Base-by-base conservation (phyloP, 1,139 yeast species). In the Magnusiomyces sp. region DNA sequence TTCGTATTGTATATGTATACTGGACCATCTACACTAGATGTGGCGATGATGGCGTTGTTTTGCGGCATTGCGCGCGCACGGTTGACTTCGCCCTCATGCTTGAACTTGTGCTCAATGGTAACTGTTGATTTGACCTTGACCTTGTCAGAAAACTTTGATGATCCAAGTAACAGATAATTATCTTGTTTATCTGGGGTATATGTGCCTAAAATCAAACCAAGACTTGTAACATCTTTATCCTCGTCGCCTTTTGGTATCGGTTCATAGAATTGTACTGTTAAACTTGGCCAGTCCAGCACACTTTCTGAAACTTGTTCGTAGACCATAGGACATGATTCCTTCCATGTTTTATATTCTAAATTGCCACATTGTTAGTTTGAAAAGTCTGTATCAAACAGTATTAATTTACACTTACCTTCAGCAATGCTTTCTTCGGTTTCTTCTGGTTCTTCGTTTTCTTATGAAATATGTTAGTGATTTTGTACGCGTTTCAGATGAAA, bases 31-130 rank as follows among this genome's bases (percentile, higher is more conserved):
- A 92, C 92, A 57, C 85, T 80, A 55, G 89, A 83, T 0, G 97
- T 81, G 4, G 95, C 92, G 13, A 89, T 76, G 0, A 81, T 65
- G 47, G 74, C 77, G 2, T 85, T 73, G 58, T 84, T 77, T 58
- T 84, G 90, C 0, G 97, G 97, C 83, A 85, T 82, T 59, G 77
- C 81, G 42, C 97, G 77, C 1, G 95, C 95, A 52, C 95, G 74
- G 61, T 89, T 89, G 45, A 90, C 80, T 62, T 85, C 95, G 1
- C 73, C 72, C 6, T 71, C 66, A 56, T 77, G 80, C 49, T 61
- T 63, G 42, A 71, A 70, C 44, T 65, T 64, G 65, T 83, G 86
- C 43, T 73, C 70, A 45, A 88, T 80, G 56, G 77, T 81, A 37
- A 90, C 57, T 9, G 53, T 45, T 11, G 54, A 50, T 5, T 42